Evolutionary conservation across 108 stramenopile species (phyloP).

Genomic region (Skeletonema potamos): DNA sequence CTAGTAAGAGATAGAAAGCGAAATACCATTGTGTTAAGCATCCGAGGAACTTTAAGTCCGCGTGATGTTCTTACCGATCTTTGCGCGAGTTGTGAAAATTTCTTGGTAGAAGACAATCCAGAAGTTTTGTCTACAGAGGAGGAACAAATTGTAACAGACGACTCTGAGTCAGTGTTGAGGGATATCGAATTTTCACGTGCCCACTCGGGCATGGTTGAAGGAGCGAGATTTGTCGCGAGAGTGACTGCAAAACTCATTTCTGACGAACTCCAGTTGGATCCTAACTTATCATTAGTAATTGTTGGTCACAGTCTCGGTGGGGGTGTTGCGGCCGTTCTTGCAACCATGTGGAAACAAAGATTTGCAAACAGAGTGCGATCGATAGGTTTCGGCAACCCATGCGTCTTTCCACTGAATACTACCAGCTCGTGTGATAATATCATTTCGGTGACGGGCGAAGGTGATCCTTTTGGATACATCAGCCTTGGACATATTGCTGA

Average conservation of each 20-base stretch:
- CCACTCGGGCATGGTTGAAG: conserved; percentile 76
- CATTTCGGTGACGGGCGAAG: conserved; percentile 59
- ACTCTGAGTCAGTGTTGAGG: not conserved
- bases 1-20: conserved; percentile 54
- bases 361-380: conserved; percentile 34
- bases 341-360: conserved; percentile 53
- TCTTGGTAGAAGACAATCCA: conserved; percentile 42
- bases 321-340: conserved; percentile 66
- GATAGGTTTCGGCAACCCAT: conserved; percentile 40
- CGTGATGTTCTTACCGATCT: conserved; percentile 76
- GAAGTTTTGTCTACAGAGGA: conserved; percentile 19
- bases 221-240: conserved; percentile 46
- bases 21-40: conserved; percentile 50
- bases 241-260: conserved; percentile 49
- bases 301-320: conserved; percentile 77
- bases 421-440: conserved; percentile 28
- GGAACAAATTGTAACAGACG: conserved; percentile 1
- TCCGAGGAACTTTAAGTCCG: conserved; percentile 69
- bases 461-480: conserved; percentile 75
- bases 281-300: conserved; percentile 57
- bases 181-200: conserved; percentile 32
- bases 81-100: conserved; percentile 60
- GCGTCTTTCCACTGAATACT: conserved; percentile 22
- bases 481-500: conserved; percentile 76
- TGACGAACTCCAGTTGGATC: conserved; percentile 44